phyloP scores from a whole-genome alignment of 331 rosid genomes.

The Prunus yedoensis region DNA sequence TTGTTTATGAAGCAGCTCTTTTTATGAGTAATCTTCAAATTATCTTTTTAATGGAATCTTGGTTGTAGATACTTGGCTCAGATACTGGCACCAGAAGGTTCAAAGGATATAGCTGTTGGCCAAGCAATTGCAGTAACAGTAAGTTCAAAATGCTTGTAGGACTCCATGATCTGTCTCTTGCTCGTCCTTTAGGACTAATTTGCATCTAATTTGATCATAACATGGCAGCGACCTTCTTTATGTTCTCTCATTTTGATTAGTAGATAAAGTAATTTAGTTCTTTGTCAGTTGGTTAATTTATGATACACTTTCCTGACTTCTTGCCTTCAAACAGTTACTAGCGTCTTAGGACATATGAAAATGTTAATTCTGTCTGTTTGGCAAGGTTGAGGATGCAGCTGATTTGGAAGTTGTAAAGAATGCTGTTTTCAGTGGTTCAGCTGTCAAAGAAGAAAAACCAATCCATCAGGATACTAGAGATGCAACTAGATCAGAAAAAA shows the following conservation, averaged over 20 bases:
- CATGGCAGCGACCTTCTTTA: neutral
- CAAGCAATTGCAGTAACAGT: conserved; percentile 94
- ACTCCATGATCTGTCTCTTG: conserved; percentile 16
- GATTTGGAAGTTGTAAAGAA: conserved; percentile 72
- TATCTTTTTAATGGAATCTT: conserved; percentile 24
- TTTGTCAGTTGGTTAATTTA: neutral
- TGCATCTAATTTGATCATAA: conserved; percentile 7
- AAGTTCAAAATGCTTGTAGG: conserved; percentile 43
- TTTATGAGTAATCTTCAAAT: conserved; percentile 8
- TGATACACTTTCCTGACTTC: neutral
- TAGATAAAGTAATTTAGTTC: neutral
- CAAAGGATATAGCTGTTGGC: conserved; percentile 91
- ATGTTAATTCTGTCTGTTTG: conserved; percentile 23
- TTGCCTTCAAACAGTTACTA: conserved; percentile 7
- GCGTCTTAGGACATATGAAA: conserved; percentile 19
- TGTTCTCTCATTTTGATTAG: neutral
- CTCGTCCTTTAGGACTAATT: conserved; percentile 13
- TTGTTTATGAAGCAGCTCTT: conserved; percentile 3
- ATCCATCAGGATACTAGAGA: conserved; percentile 36
- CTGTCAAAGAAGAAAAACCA: conserved; percentile 54
- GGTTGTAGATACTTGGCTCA: conserved; percentile 77
- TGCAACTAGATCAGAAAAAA: conserved; percentile 42
- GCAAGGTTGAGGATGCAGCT: conserved; percentile 82
- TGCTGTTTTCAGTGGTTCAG: conserved; percentile 44
- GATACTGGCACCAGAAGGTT: conserved; percentile 82